Evolutionary conservation across 139 green algal genomes (phyloP).

Genomic region (Chlorella sp.): DNA sequence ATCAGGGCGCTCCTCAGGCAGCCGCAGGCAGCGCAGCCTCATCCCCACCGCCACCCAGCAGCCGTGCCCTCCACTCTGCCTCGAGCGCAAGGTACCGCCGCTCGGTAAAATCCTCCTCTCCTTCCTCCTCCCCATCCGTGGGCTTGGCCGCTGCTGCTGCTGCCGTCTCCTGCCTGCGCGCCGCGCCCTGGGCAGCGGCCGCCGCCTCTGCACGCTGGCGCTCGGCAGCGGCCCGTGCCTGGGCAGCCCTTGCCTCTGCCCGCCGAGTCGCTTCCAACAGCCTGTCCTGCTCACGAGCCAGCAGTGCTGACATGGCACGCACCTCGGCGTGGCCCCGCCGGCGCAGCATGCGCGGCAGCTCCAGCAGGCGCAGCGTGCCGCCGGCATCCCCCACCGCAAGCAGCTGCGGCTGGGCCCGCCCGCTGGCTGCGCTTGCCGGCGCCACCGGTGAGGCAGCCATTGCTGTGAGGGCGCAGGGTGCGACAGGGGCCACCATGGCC

Average conservation of each 20-base stretch:
- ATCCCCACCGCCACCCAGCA: background rate
- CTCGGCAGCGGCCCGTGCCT: background rate
- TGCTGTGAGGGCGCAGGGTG: conserved; percentile 61
- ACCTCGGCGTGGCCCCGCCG: conserved; percentile 74
- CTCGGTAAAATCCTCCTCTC: background rate
- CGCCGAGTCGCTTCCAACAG: background rate
- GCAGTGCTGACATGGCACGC: conserved; percentile 67
- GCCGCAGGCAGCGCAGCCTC: background rate
- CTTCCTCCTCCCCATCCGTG: background rate
- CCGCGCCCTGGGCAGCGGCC: background rate
- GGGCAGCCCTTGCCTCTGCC: background rate
- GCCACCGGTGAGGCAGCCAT: conserved; percentile 57
- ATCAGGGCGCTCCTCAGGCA: too few species aligned
- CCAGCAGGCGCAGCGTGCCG: conserved; percentile 82
- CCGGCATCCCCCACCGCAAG: conserved; percentile 64
- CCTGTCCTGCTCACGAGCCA: conserved; percentile 58
- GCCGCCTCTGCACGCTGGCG: background rate
- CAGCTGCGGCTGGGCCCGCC: conserved; percentile 51
- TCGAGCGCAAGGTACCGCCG: conserved; percentile 8
- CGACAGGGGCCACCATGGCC: conserved; percentile 59
- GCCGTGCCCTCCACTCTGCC: background rate
- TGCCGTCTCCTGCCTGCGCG: background rate
- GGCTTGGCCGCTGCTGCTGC: background rate
- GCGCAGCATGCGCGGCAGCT: conserved; percentile 83
- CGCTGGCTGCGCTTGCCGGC: background rate